phyloP scores from a whole-genome alignment of 2,329 filamentous ascomycete genomes.

The Stachybotrys chartarum region DNA sequence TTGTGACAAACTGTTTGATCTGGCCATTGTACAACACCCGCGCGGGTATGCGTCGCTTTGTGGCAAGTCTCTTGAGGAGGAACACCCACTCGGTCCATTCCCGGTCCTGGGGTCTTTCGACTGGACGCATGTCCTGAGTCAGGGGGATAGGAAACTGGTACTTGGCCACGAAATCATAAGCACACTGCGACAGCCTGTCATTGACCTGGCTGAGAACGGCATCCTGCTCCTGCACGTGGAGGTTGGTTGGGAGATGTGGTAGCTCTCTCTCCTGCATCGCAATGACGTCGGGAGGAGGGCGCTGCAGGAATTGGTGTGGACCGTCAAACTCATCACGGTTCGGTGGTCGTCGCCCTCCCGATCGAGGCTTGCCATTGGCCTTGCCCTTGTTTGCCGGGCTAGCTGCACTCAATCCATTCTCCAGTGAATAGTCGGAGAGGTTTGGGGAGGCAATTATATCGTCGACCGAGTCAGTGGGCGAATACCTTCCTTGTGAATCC shows the following conservation, averaged over 20 bases:
- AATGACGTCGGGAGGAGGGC: conserved; percentile 62
- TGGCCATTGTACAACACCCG: conserved; percentile 81
- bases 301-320: conserved; percentile 73
- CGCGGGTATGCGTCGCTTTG: conserved; percentile 77
- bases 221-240: conserved; percentile 80
- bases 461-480: conserved; percentile 51
- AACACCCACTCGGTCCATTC: conserved; percentile 94
- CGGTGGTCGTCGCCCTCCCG: conserved; percentile 59
- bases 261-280: conserved; percentile 74
- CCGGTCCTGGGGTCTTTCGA: conserved; percentile 66
- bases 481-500: conserved; percentile 44
- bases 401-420: conserved; percentile 36
- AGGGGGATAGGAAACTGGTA: conserved; percentile 86
- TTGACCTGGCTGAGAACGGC: conserved; percentile 74
- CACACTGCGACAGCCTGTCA: conserved; percentile 76
- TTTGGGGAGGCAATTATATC: conserved; percentile 51
- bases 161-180: conserved; percentile 84
- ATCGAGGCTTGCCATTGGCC: conserved; percentile 38
- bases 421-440: conserved; percentile 53
- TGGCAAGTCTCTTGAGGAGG: conserved; percentile 76
- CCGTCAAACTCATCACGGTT: conserved; percentile 88
- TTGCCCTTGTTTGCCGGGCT: conserved; percentile 36
- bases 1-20: conserved; percentile 86
- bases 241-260: conserved; percentile 73
- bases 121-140: conserved; percentile 72